A percentile compares a stretch with the other conserved stretches of the same genome.
phyloP scores from a whole-genome alignment of 495 filamentous ascomycete genomes.

The Penicillium coprophilum region DNA sequence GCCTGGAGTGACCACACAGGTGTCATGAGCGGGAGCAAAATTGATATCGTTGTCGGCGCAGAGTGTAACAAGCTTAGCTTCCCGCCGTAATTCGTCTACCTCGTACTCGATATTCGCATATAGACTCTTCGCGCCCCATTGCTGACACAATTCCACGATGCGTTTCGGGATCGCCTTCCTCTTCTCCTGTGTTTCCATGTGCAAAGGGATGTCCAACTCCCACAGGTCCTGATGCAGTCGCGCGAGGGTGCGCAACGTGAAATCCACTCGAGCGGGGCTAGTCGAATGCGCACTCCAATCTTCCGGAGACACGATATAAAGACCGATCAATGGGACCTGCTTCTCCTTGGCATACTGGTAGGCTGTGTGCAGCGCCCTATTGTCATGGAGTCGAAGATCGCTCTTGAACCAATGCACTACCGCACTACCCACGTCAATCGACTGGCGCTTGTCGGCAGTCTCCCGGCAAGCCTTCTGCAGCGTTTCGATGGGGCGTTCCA shows the following conservation, averaged over 20 bases:
- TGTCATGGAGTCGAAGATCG: constrained; percentile 73
- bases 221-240: constrained; percentile 65
- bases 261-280: constrained; percentile 73
- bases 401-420: constrained; percentile 93
- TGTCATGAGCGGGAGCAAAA: constrained; percentile 70
- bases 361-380: constrained; percentile 68
- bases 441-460: constrained; percentile 45
- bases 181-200: constrained; percentile 68
- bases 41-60: constrained; percentile 61
- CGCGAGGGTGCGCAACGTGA: constrained; percentile 67
- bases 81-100: constrained; percentile 63
- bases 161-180: constrained; percentile 60
- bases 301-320: constrained; percentile 83
- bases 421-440: constrained; percentile 53
- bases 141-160: constrained; percentile 66
- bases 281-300: constrained; percentile 82
- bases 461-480: constrained; percentile 55
- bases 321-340: constrained; percentile 65
- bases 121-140: constrained; percentile 70
- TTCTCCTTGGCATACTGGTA: constrained; percentile 63
- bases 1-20: constrained; percentile 77
- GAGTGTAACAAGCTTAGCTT: constrained; percentile 61
- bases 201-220: constrained; percentile 74
- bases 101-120: constrained; percentile 61
- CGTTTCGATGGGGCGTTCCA: constrained; percentile 68